A percentile compares a stretch with the other conserved stretches of the same genome.
Conservation (phyloP, 306 rosid species). For the Lablab purpureus region DNA sequence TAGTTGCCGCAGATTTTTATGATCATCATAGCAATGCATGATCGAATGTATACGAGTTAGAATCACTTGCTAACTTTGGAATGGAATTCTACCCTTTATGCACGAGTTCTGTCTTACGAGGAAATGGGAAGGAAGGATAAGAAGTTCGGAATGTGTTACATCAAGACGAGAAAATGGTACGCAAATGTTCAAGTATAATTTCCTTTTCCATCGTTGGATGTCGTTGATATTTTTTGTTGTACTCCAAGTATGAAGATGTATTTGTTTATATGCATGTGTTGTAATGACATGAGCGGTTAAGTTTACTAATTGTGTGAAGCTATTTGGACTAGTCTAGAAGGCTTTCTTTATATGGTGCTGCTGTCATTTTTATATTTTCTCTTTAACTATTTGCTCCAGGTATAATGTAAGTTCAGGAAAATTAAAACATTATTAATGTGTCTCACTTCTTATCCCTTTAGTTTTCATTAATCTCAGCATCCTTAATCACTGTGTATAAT, state of each 20-base stretch:
- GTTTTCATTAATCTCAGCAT: neutral
- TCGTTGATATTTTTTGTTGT: conserved; percentile 13
- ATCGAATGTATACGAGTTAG: conserved; percentile 32
- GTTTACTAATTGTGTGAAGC: conserved; percentile 36
- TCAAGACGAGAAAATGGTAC: conserved; percentile 48
- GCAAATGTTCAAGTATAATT: conserved; percentile 45
- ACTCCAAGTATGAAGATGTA: conserved; percentile 42
- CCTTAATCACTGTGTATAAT: neutral
- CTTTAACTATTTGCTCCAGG: neutral
- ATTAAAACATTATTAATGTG: neutral
- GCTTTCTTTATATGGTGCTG: conserved; percentile 31
- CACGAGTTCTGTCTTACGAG: conserved; percentile 15
- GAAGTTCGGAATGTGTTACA: conserved; percentile 14
- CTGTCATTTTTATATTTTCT: neutral
- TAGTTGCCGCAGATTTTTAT: conserved; percentile 21
- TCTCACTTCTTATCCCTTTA: neutral
- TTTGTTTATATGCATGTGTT: conserved; percentile 36
- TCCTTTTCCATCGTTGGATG: conserved; percentile 33
- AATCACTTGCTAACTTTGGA: conserved; percentile 43
- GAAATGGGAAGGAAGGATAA: conserved; percentile 37
- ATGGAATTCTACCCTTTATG: conserved; percentile 26
- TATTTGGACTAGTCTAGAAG: conserved; percentile 13
- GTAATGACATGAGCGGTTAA: conserved; percentile 34
- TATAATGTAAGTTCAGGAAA: neutral
- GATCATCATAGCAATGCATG: conserved; percentile 36